phyloP scores from a whole-genome alignment of 495 filamentous ascomycete genomes.

The Xylaria venustula region DNA sequence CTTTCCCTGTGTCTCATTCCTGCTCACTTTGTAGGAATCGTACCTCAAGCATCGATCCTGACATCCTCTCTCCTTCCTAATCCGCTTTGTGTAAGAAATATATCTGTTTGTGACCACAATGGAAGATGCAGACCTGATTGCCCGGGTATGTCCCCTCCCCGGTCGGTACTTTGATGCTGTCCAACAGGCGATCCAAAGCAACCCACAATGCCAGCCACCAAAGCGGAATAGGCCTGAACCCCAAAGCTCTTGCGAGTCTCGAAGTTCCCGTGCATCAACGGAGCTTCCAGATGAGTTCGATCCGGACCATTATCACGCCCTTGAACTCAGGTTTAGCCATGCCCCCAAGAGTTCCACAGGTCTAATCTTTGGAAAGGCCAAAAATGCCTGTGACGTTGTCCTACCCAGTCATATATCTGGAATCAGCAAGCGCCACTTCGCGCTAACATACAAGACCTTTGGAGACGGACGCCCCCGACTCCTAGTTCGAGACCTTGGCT shows the following conservation, averaged over 20 bases:
- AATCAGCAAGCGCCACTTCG: slow-evolving; percentile 1
- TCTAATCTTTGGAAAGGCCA: neutral
- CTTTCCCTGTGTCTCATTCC: no score
- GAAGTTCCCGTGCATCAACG: neutral
- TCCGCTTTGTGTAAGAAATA: no score
- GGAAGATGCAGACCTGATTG: neutral
- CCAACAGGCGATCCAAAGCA: neutral
- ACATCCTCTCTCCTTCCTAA: no score
- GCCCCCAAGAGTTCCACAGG: neutral
- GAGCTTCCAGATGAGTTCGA: neutral
- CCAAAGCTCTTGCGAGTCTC: neutral
- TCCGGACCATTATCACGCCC: neutral
- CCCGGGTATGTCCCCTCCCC: neutral
- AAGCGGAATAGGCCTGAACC: neutral
- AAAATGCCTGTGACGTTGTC: neutral
- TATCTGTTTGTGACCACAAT: no score
- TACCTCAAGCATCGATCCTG: no score
- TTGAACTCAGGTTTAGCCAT: neutral
- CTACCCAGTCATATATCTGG: neutral
- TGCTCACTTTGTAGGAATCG: no score
- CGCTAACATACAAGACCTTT: slow-evolving; percentile 5
- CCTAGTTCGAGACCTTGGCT: neutral
- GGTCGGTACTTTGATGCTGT: neutral
- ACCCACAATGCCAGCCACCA: neutral
- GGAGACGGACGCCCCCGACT: neutral